Base-by-base conservation (phyloP, 345 rosid species). In the Pseudoturritis turrita region DNA sequence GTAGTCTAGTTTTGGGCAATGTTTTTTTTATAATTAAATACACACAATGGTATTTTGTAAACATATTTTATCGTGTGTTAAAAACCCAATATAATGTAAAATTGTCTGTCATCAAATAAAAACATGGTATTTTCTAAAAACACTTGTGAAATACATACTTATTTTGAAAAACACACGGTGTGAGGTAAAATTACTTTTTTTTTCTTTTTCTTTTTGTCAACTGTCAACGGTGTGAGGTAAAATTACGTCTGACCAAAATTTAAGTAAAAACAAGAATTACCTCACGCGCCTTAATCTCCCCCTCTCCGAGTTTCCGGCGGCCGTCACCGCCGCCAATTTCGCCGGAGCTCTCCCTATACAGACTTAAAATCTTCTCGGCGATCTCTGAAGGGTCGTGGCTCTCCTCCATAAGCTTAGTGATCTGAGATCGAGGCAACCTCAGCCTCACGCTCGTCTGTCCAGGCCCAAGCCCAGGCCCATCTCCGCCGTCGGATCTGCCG, bases 341-440 rank as follows among this genome's bases (percentile, higher is more conserved):
- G 10, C 76, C 77, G 50, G 78, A 29, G 0, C 50, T 78, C 23
- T 44, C 79, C 71, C 62, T 39, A 19, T 83, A 91, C 13, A 91
- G 76, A 81, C 76, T 71, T 74, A 88, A 46, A 52, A 95, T 84
- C 84, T 79, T 91, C 56, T 87, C 84, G 0, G 93, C 96, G 4
- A 79, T 93, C 78, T 91, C 96, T 0, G 62, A 82, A 41, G 77
- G 83, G 35, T 91, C 86, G 26, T 60, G 65, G 45, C 96, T 88
- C 79, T 87, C 94, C 22, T 82, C 82, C 84, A 91, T 73, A 73
- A 95, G 61, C 81, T 75, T 88, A 10, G 70, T 91, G 41, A 95
- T 81, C 58, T 91, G 82, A 11, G 89, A 83, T 53, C 65, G 90
- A 0, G 95, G 90, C 29, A 94, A 49, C 77, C 87, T 91, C 83